A percentile compares a stretch with the other conserved stretches of the same genome.
Conservation (phyloP, 169 alveolate species). For the Plasmodium knowlesi region DNA sequence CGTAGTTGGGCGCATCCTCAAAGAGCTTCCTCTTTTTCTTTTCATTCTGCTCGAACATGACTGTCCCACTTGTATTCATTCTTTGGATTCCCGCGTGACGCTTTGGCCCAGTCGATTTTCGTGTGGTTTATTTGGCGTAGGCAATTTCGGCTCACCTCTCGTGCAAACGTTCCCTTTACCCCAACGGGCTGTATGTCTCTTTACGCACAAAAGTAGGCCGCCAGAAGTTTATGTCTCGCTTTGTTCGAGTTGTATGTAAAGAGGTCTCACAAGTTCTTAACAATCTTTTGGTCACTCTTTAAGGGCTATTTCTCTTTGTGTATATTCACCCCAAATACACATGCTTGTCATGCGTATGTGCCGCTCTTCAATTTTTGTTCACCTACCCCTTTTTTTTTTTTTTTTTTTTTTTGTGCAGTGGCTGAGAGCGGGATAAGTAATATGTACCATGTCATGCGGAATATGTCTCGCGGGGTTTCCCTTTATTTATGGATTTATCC, state of each 20-base stretch:
- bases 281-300: neutral
- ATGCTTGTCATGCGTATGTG: neutral
- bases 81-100: neutral
- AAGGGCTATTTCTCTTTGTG: neutral
- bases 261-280: neutral
- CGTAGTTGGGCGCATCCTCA: conserved; percentile 21
- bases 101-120: neutral
- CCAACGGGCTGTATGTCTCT: neutral
- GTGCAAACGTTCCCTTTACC: neutral
- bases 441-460: neutral
- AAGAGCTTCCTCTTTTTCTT: conserved; percentile 63
- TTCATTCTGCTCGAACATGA: conserved; percentile 44
- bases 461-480: neutral
- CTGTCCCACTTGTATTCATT: conserved; percentile 30
- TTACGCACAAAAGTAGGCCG: neutral
- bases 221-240: neutral
- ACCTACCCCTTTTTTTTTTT: neutral
- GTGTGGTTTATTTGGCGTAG: neutral
- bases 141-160: neutral
- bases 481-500: neutral
- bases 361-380: neutral
- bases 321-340: neutral
- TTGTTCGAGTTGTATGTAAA: neutral
- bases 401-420: neutral
- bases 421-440: neutral